Evolutionary conservation across 2,329 filamentous ascomycete genomes (phyloP).

Genomic region (Bipolaris bicolor): DNA sequence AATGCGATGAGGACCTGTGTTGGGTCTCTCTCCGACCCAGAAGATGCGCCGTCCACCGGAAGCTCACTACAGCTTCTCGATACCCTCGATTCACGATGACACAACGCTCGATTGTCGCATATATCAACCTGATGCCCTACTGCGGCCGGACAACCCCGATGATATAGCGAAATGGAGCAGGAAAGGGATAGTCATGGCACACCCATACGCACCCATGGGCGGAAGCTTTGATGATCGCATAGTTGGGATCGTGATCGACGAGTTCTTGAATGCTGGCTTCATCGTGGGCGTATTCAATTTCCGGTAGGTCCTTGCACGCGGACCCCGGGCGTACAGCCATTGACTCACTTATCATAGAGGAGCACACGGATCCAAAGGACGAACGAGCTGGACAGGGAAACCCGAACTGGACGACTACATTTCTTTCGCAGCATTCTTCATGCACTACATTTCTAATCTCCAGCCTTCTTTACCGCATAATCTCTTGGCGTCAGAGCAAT

Average conservation of each 20-base stretch:
- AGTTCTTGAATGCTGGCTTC: conserved; percentile 73
- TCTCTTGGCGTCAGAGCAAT: conserved; percentile 25
- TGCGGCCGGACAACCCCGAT: conserved; percentile 17
- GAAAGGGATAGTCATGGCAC: conserved; percentile 73
- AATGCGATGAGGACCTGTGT: conserved; percentile 32
- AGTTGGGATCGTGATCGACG: conserved; percentile 67
- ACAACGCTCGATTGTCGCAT: conserved; percentile 79
- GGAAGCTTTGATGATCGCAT: conserved; percentile 84
- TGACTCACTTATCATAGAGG: conserved; percentile 63
- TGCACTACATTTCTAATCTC: conserved; percentile 72
- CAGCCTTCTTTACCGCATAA: conserved; percentile 27
- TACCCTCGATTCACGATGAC: conserved; percentile 85
- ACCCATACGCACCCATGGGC: conserved; percentile 89
- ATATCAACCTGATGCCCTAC: conserved; percentile 63
- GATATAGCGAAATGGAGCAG: conserved; percentile 39
- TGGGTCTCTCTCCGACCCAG: conserved; percentile 35
- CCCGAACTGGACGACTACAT: conserved; percentile 83
- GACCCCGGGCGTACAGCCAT: not conserved
- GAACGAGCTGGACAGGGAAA: conserved; percentile 85
- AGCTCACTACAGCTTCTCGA: conserved; percentile 66
- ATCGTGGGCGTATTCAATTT: conserved; percentile 92
- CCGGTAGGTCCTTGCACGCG: conserved; percentile 59
- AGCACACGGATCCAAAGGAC: conserved; percentile 73
- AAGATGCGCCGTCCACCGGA: conserved; percentile 36
- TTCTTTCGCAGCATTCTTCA: conserved; percentile 79